These are phyloP conservation scores for Diphasiastrum complanatum DNA, from an alignment of 83 land plant species.

Conservation along the genomic window DNA sequence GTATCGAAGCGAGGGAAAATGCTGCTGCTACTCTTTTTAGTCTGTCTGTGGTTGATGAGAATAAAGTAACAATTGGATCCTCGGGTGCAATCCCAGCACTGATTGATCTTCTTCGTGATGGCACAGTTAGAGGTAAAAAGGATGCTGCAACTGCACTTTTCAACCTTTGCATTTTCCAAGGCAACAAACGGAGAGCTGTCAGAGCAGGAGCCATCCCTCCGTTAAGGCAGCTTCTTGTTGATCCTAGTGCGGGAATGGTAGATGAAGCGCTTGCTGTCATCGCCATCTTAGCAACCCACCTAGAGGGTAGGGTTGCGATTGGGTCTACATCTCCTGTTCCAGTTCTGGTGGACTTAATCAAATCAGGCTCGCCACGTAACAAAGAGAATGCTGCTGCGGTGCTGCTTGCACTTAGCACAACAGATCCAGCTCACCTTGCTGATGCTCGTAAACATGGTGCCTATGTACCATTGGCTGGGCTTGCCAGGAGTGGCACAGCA, in stretches of 20 bases:
- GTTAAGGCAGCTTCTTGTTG: background rate
- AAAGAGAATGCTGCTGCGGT: background rate
- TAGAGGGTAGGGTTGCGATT: background rate
- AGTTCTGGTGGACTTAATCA: background rate
- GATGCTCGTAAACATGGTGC: background rate
- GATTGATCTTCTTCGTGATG: conserved; percentile 1
- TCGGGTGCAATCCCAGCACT: conserved; percentile 1
- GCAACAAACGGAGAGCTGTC: background rate
- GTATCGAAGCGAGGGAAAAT: conserved; percentile 1
- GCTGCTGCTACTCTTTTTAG: too few species aligned
- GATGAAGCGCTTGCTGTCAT: background rate
- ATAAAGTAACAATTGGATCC: background rate
- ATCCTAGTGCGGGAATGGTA: background rate
- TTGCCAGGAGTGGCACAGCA: background rate
- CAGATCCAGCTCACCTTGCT: background rate
- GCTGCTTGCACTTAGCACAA: background rate
- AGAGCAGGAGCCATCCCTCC: background rate
- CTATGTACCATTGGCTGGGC: background rate
- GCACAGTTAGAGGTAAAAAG: background rate
- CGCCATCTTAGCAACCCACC: background rate
- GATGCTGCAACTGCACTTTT: background rate
- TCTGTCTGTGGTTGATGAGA: too few species aligned
- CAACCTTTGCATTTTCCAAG: background rate
- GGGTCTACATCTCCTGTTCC: background rate
- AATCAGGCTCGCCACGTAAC: background rate